Base-by-base conservation (phyloP, 2,329 filamentous ascomycete genomes). In the Diaporthe vaccinii region DNA sequence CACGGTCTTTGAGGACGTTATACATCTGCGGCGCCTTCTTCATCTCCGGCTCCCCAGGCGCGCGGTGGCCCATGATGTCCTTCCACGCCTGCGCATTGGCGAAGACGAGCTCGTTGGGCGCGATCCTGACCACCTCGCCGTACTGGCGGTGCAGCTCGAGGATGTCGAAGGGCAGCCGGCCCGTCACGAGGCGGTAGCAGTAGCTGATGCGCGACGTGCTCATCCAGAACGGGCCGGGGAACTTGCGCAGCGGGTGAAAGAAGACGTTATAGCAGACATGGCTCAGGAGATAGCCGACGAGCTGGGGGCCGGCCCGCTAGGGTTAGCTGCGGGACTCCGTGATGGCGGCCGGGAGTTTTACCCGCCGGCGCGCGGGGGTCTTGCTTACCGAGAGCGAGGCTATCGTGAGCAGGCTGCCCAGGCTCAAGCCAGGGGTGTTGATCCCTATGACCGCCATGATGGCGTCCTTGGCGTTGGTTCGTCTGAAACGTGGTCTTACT, bases 51-150 rank as follows among this genome's bases (percentile, higher is more conserved):
- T 73, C 73, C 0, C 69, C 69, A 0, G 73, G 36, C 2, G 17
- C 41, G 2, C 75, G 74, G 51, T 80, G 79, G 44, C 78, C 79
- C 75, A 79, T 83, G 2, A 84, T 80, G 49, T 83, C 79, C 4
- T 77, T 78, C 83, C 86, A 89, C 0, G 81, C 80, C 10, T 80
- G 74, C 2, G 79, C 78, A 49, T 79, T 72, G 65, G 80, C 82
- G 79, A 84, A 87, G 8, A 83, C 83, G 10, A 88, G 81, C 75
- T 87, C 84, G 72, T 84, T 80, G 1, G 86, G 86, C 6, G 81
- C 81, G 62, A 86, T 78, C 34, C 87, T 84, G 34, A 88, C 86
- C 3, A 87, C 81, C 4, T 80, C 79, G 20, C 87, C 87, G 76
- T 86, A 85, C 34, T 79, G 78, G 12, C 80, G 74, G 78, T 86